These are phyloP conservation scores for Boletus barrowsii DNA, from an alignment of 768 basidiomycete genomes.

Conservation along the genomic window DNA sequence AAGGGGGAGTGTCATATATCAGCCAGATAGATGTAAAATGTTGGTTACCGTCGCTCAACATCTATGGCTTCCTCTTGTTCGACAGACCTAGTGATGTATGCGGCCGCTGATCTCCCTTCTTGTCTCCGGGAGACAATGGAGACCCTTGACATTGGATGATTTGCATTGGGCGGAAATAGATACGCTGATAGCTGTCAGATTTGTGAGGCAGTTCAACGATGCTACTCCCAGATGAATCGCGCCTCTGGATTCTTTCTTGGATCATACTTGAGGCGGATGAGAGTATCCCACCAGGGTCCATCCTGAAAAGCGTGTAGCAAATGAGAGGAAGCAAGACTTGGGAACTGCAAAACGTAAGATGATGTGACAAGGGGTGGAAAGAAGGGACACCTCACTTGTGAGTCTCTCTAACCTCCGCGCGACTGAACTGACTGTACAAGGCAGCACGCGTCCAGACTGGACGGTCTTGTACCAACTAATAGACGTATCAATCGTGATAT, in stretches of 20 bases:
- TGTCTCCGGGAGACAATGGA: constrained; percentile 68
- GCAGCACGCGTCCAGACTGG: constrained; percentile 90
- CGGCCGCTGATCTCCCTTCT: constrained; percentile 37
- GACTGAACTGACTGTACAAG: constrained; percentile 76
- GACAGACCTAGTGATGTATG: constrained; percentile 28
- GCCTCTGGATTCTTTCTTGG: constrained; percentile 72
- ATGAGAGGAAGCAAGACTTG: constrained; percentile 78
- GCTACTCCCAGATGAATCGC: constrained; percentile 28
- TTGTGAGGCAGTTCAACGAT: constrained; percentile 1
- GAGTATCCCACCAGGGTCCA: constrained; percentile 90
- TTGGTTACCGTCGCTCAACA: constrained; percentile 30
- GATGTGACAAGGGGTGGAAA: neutral
- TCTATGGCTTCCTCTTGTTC: constrained; percentile 34
- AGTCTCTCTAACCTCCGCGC: constrained; percentile 65
- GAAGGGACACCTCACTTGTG: constrained; percentile 54
- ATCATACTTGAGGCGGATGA: constrained; percentile 86
- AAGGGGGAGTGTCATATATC: neutral
- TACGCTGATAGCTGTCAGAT: constrained; percentile 78
- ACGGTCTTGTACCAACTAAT: constrained; percentile 68
- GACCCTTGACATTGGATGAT: constrained; percentile 73
- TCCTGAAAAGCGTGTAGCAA: constrained; percentile 84
- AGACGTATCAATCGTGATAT: constrained; percentile 8
- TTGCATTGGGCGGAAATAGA: constrained; percentile 88
- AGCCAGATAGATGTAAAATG: neutral
- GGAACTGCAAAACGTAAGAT: constrained; percentile 47